Percentiles rank a stretch among this genome's conserved stretches.
Conservation (phyloP, 768 basidiomycete genomes). For the Tylopilus subfusipes region DNA sequence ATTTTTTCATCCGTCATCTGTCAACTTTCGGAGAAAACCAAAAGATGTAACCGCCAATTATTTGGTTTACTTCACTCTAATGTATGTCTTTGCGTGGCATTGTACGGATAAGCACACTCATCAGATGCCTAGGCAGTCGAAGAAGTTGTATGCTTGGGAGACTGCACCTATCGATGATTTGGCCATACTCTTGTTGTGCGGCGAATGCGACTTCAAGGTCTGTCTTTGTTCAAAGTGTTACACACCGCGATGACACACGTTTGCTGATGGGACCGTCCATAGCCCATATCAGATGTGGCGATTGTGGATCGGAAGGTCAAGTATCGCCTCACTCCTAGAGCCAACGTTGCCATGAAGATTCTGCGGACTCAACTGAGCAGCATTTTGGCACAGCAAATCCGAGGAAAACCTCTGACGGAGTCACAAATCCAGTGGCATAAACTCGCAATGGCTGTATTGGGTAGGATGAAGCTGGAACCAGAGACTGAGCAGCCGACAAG, state of each 20-base stretch:
- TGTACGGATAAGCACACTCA: conserved; percentile 2
- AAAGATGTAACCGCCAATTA: conserved; percentile 72
- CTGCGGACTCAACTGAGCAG: conserved; percentile 61
- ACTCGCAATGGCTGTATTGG: conserved; percentile 58
- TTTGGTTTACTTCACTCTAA: conserved; percentile 83
- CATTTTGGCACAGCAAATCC: conserved; percentile 64
- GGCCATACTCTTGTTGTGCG: conserved; percentile 78
- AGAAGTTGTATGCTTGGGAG: conserved; percentile 91
- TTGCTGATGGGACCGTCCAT: conserved; percentile 4
- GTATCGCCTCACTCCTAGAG: conserved; percentile 65
- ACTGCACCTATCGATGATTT: conserved; percentile 85
- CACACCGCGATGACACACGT: neutral
- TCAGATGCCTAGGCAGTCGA: conserved; percentile 70
- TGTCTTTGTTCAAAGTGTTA: conserved; percentile 10
- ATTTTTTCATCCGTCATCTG: conserved; percentile 85
- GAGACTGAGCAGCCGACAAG: conserved; percentile 18
- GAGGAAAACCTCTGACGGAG: conserved; percentile 54
- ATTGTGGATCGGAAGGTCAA: conserved; percentile 84
- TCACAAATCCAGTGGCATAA: conserved; percentile 72
- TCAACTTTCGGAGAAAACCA: conserved; percentile 74
- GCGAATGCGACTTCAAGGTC: conserved; percentile 88
- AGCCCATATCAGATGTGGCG: conserved; percentile 72
- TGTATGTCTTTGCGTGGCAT: conserved; percentile 43
- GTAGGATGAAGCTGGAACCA: conserved; percentile 43
- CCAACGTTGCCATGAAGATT: conserved; percentile 74